Conservation (phyloP, 2,329 filamentous ascomycete genomes). For the Beauveria brongniartii region DNA sequence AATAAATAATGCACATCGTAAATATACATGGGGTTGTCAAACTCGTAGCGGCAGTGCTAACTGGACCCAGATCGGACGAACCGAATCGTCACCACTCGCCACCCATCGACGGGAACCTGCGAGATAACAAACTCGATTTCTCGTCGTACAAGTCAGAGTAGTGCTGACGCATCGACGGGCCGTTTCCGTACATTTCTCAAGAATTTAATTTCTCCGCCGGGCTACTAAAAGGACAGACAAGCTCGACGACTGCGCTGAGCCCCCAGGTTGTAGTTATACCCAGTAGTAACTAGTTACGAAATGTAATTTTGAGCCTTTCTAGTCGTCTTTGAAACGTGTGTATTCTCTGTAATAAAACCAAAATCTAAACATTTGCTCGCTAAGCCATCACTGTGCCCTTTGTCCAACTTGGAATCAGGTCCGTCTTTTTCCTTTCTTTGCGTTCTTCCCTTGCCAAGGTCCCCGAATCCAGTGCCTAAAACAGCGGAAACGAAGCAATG, state of each 20-base stretch:
- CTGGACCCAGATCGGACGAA: slow-evolving; percentile 10
- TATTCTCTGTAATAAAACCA: too few relatives aligned
- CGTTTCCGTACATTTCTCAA: slow-evolving; percentile 12
- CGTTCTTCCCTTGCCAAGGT: background rate
- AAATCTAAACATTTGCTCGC: background rate
- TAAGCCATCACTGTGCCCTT: background rate
- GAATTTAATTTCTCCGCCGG: slow-evolving; percentile 12
- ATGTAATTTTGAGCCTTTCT: too few relatives aligned
- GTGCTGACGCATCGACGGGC: slow-evolving; percentile 2
- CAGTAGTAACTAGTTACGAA: too few relatives aligned
- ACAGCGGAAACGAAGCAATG: slow-evolving; percentile 5
- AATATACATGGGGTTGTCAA: background rate
- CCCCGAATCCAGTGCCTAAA: background rate
- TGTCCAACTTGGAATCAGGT: background rate
- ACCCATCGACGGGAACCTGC: slow-evolving; percentile 13
- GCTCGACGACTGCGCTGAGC: background rate
- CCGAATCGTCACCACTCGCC: slow-evolving; percentile 11
- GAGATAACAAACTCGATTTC: slow-evolving; percentile 12
- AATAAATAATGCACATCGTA: slow-evolving; percentile 11
- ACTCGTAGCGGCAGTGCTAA: background rate
- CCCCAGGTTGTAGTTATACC: too few relatives aligned
- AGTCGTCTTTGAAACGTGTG: too few relatives aligned
- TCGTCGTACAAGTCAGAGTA: slow-evolving; percentile 12
- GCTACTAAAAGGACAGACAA: background rate
- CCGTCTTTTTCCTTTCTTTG: background rate